Conservation (phyloP, 1,284 basidiomycete species). For the Vanrija pseudolonga region DNA sequence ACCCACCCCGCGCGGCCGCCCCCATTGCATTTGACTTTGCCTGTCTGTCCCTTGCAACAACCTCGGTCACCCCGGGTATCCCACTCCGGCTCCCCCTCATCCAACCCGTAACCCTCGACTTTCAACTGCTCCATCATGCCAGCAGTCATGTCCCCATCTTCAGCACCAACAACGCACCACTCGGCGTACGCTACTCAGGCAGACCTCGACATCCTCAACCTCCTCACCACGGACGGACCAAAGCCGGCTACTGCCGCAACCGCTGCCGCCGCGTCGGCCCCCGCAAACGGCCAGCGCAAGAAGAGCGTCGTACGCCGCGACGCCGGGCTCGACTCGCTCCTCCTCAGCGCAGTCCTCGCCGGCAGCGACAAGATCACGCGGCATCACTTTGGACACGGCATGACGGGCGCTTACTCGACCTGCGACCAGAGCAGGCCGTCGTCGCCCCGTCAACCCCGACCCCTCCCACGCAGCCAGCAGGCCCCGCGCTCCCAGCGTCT, state of each 20-base stretch:
- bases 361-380: constrained; percentile 41
- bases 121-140: constrained; percentile 47
- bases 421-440: constrained; percentile 42
- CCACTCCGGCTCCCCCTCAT: constrained; percentile 41
- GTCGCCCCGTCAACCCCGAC: constrained; percentile 23
- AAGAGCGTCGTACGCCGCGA: constrained; percentile 14
- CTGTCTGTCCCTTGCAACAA: no score
- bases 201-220: constrained; percentile 40
- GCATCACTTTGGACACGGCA: constrained; percentile 48
- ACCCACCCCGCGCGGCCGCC: no score
- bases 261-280: not conserved
- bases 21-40: no score
- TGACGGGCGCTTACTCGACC: constrained; percentile 41
- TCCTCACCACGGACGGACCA: constrained; percentile 35
- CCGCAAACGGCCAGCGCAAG: constrained; percentile 14
- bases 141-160: constrained; percentile 51
- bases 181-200: constrained; percentile 21
- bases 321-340: constrained; percentile 38
- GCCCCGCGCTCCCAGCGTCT: constrained; percentile 44
- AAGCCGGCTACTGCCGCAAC: not conserved
- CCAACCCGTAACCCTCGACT: constrained; percentile 57
- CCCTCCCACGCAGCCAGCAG: constrained; percentile 31
- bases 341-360: constrained; percentile 46
- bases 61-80: no score
- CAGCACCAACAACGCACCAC: constrained; percentile 24